Evolutionary conservation across 257 asterid species (phyloP).

Genomic region (Henckelia pumila): DNA sequence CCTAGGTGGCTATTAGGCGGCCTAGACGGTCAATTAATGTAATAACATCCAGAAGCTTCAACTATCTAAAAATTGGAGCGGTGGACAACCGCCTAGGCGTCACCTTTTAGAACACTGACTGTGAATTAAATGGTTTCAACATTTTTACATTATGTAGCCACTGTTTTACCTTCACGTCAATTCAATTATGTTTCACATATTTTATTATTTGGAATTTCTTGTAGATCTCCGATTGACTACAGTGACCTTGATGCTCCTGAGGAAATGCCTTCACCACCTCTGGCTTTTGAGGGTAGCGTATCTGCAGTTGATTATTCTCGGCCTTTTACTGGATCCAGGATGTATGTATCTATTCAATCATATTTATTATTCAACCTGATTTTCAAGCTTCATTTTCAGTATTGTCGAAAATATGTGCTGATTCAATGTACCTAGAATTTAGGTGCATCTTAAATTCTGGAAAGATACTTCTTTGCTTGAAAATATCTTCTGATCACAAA

Average conservation of each 20-base stretch:
- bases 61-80: no score
- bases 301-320: constrained; percentile 32
- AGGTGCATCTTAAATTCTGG: constrained; percentile 3
- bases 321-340: constrained; percentile 29
- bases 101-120: no score
- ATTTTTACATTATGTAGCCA: neutral
- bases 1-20: no score
- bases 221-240: constrained; percentile 42
- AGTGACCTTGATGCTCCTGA: constrained; percentile 61
- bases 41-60: no score
- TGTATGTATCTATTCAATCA: constrained; percentile 27
- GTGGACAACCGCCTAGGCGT: no score
- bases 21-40: no score
- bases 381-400: constrained; percentile 13
- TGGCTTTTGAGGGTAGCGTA: constrained; percentile 36
- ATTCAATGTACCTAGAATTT: constrained; percentile 5
- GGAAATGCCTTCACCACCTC: constrained; percentile 32
- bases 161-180: neutral
- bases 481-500: neutral
- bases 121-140: no score
- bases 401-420: constrained; percentile 9
- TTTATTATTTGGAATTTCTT: constrained; percentile 27
- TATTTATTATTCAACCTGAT: constrained; percentile 11
- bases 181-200: constrained; percentile 15
- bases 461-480: constrained; percentile 3